Base-by-base conservation (phyloP, 257 asterid genomes). In the Jaltomata sinuosa region DNA sequence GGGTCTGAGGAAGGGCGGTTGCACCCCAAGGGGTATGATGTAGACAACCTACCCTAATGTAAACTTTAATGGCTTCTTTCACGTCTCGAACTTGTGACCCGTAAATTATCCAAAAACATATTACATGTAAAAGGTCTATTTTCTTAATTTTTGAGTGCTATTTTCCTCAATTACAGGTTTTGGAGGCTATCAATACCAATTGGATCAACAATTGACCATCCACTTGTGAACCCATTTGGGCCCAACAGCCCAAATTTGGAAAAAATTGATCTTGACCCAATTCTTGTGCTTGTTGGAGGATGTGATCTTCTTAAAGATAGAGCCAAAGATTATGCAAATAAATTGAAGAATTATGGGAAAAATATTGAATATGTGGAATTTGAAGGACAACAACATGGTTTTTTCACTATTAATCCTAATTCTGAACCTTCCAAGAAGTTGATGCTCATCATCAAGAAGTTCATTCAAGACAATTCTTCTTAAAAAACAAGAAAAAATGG, bases 351-450 rank as follows among this genome's bases (percentile, higher is more conserved):
- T 1, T 91, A 91, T 91, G 95, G 95, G 3, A 91, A 91, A 84
- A 91, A 85, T 40, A 86, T 91, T 67, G 94, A 92, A 53, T 94
- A 89, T 85, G 92, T 84, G 64, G 96, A 92, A 86, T 92, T 94
- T 87, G 93, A 94, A 89, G 97, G 96, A 54, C 93, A 94, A 57
- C 93, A 92, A 55, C 97, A 94, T 88, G 96, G 96, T 14, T 94
- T 94, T 87, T 94, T 92, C 89, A 91, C 96, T 77, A 85, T 91
- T 11, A 0, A 88, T 83, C 96, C 96, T 16, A 78, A 89, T 57
- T 90, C 97, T 47, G 67, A 87, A 27, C 88, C 92, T 79, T 65
- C 95, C 11, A 84, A 83, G 31, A 80, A 87, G 45, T 82, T 94
- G 53, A 91, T 93, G 94, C 38, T 80, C 8, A 31, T 84, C 52